Conservation (phyloP, 2,329 filamentous ascomycete species). For the Aureobasidium sp. region DNA sequence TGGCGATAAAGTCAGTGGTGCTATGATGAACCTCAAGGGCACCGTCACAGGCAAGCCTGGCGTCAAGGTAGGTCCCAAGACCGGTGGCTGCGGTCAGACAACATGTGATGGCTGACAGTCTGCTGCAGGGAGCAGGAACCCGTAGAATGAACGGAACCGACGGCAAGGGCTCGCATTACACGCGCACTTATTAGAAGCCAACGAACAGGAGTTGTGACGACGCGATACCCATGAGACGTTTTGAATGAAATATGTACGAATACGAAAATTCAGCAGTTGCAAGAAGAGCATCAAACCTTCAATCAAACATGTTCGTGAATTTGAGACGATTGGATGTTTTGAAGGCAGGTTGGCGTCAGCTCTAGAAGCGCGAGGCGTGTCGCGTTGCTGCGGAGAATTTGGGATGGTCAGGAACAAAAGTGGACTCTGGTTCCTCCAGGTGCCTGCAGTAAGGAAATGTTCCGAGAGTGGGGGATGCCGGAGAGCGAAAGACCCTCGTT, state of each 20-base stretch:
- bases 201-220: not conserved
- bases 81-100: not conserved
- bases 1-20: conserved; percentile 72
- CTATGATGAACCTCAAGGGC: conserved; percentile 66
- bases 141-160: conserved; percentile 30
- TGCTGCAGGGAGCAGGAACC: conserved; percentile 27
- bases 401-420: not conserved
- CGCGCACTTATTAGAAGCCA: conserved; percentile 5
- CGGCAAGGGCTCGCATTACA: conserved; percentile 23
- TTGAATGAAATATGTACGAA: conserved; percentile 8
- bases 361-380: not conserved
- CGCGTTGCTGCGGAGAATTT: conserved; percentile 5
- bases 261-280: conserved; percentile 11
- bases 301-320: not conserved
- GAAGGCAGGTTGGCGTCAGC: not conserved
- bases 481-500: not conserved
- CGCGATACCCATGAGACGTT: conserved; percentile 2
- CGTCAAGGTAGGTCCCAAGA: conserved; percentile 50
- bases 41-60: conserved; percentile 61
- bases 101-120: conserved; percentile 7
- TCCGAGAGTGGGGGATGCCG: not conserved
- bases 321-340: conserved; percentile 3
- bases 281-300: not conserved
- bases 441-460: not conserved
- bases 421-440: not conserved